Evolutionary conservation across 1,284 basidiomycete genomes (phyloP).

Genomic region (Pascua guehoae): DNA sequence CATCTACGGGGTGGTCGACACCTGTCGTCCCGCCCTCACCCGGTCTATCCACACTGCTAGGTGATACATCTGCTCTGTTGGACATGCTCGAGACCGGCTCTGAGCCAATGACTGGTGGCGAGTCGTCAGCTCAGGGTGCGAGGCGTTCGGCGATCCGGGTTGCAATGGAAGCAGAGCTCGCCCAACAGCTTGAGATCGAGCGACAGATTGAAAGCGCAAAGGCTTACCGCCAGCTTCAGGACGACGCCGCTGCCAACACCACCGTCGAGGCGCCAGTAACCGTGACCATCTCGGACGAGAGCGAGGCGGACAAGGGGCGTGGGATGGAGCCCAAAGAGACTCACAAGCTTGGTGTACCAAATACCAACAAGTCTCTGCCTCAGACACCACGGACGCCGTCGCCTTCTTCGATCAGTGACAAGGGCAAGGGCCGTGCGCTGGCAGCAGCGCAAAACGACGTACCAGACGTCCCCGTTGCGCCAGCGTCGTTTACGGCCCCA

Average conservation of each 20-base stretch:
- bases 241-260: neutral
- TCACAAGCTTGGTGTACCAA: too few species aligned
- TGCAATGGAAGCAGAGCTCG: constrained; percentile 6
- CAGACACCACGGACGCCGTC: too few species aligned
- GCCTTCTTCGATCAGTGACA: too few species aligned
- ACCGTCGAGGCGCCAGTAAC: neutral
- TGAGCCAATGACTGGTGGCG: constrained; percentile 5
- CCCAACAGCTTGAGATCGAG: constrained; percentile 14
- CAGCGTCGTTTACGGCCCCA: too few species aligned
- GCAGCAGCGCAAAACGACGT: too few species aligned
- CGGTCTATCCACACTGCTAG: neutral
- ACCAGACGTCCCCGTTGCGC: too few species aligned
- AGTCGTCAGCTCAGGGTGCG: constrained; percentile 25
- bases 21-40: neutral
- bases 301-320: too few species aligned
- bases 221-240: neutral
- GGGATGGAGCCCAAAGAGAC: too few species aligned
- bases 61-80: constrained; percentile 22
- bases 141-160: constrained; percentile 12
- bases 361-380: too few species aligned
- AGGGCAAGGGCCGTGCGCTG: too few species aligned
- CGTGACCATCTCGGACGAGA: too few species aligned
- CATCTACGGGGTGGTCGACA: neutral
- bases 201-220: neutral
- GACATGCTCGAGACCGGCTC: constrained; percentile 23